These are phyloP conservation scores for Colletotrichum cordylinicola DNA, from an alignment of 2,329 filamentous ascomycete species.

Conservation along the genomic window DNA sequence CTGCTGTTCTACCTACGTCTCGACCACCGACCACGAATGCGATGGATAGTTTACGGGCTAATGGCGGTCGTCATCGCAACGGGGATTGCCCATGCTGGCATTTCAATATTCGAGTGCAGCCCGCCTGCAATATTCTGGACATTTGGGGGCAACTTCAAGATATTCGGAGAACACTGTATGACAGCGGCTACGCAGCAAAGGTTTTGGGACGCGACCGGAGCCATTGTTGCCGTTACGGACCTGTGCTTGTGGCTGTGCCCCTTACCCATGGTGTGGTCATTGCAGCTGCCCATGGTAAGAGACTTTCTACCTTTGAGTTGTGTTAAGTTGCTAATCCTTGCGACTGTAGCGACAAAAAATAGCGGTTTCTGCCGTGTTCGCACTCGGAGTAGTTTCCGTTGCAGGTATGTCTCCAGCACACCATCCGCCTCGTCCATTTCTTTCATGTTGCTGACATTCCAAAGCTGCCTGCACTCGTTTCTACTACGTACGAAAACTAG, in stretches of 20 bases:
- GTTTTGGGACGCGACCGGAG: background rate
- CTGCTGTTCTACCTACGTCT: background rate
- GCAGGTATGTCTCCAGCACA: background rate
- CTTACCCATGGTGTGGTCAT: background rate
- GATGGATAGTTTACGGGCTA: background rate
- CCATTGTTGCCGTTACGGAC: background rate
- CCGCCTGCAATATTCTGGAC: background rate
- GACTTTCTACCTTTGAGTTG: accelerated
- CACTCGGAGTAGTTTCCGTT: background rate
- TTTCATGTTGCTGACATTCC: background rate
- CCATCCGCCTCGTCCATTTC: background rate
- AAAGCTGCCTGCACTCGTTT: background rate
- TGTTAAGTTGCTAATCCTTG: accelerated
- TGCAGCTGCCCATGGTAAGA: background rate
- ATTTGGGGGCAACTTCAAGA: background rate
- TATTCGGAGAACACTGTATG: background rate
- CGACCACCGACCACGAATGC: background rate
- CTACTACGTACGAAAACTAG: background rate
- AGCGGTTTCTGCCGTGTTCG: background rate
- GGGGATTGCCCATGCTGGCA: background rate
- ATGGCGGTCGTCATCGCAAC: background rate
- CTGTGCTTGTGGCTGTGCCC: background rate
- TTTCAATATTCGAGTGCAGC: background rate
- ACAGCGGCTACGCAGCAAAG: background rate
- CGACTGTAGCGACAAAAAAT: background rate